Evolutionary conservation across 306 rosid genomes (phyloP), one percentile per base, ranked within the genome.

Genomic region (Abrus pulchellus): DNA sequence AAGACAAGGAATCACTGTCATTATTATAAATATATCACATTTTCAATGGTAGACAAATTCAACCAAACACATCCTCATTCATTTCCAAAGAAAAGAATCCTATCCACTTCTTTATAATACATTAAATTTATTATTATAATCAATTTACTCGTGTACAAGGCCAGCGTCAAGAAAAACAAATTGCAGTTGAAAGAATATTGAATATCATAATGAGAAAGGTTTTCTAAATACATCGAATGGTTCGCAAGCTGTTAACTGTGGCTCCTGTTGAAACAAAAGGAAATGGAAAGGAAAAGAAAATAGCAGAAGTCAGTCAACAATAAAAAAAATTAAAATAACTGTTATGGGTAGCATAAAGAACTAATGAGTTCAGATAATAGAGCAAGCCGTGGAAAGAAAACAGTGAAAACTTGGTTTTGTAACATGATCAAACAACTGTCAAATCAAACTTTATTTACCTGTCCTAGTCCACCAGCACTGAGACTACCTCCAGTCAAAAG

Each of bases 211-310:
- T 40, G 85, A 75, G 89, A 93, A 95, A 61, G 98, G 93, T 87
- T 83, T 93, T 6, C 87, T 48, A 74, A 93, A 88, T 68, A 93
- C 97, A 79, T 95, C 98, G 30, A 95, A 93, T 36, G 90, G 81
- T 80, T 95, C 90, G 27, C 89, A 85, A 50, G 98, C 68, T 11
- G 99, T 93, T 75, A 95, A 80, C 56, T 95, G 99, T 30, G 99
- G 99, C 76, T 93, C 99, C 98, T 95, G 97, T 80, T n/a, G 65
- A 79, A 86, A 78, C 68, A 85, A 83, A 83, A 40, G 9, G 54
- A 28, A 60, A 50, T 8, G 28, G 61, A 30, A 70, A 36, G 49
- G 50, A 55, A 65, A 48, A 74, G 40, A 13, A 78, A 82, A 67
- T 29, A 47, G 38, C 84, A 76, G 9, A 66, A 66, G 79, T 86